These are phyloP conservation scores for Suillus subaureus DNA, from an alignment of 768 basidiomycete genomes.

Conservation along the genomic window DNA sequence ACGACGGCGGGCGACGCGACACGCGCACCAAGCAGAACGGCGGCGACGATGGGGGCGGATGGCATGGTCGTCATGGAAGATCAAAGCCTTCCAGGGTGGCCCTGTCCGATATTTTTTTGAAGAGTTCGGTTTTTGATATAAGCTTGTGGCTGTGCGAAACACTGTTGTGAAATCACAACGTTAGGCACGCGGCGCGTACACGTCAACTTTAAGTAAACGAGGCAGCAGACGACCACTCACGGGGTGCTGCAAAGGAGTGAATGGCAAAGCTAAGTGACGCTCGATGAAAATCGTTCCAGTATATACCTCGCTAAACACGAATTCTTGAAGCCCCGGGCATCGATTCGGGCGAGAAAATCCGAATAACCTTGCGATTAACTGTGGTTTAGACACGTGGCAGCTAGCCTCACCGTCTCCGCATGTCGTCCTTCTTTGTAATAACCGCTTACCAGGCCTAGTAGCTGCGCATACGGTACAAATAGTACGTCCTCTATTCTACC, in stretches of 20 bases:
- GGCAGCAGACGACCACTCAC: not conserved
- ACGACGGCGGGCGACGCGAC: constrained; percentile 70
- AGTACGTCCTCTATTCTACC: not conserved
- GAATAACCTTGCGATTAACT: not conserved
- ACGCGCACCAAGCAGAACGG: constrained; percentile 57
- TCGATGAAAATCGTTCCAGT: not conserved
- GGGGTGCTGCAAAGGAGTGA: too few species aligned
- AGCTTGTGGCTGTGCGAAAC: not conserved
- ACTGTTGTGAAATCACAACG: not conserved
- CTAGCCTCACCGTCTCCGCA: not conserved
- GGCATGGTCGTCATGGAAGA: not conserved
- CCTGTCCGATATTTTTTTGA: not conserved
- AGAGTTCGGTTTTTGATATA: not conserved
- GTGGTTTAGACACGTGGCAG: not conserved
- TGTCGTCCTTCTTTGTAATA: not conserved
- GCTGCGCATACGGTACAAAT: not conserved
- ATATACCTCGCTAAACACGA: not conserved
- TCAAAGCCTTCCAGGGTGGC: not conserved
- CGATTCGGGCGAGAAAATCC: not conserved
- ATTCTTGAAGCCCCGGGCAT: not conserved
- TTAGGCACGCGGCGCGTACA: not conserved
- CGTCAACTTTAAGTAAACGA: not conserved
- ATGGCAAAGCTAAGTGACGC: not conserved
- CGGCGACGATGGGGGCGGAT: constrained; percentile 12
- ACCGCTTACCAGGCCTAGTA: not conserved